Percentiles rank a stretch among this genome's conserved stretches.
These are phyloP conservation scores for Saccharomycopsis fibuligera DNA, from an alignment of 805 yeast species.

Conservation along the genomic window DNA sequence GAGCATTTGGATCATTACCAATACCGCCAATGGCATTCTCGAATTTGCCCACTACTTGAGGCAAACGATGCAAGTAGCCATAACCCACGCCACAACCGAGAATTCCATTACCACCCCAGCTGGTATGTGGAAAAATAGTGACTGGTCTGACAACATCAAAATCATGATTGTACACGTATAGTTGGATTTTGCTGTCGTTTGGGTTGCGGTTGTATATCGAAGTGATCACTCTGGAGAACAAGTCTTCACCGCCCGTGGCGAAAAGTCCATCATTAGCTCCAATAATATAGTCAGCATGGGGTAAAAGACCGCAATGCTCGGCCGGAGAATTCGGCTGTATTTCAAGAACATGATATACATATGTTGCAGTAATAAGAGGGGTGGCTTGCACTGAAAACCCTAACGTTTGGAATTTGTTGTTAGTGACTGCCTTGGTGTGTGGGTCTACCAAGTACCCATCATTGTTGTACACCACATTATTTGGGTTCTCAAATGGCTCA, in stretches of 20 bases:
- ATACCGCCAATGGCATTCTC: slow-evolving; percentile 28
- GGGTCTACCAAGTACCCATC: slow-evolving; percentile 24
- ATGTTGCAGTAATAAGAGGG: slow-evolving; percentile 67
- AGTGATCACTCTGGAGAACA: slow-evolving; percentile 60
- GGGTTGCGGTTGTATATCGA: slow-evolving; percentile 38
- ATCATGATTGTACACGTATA: slow-evolving; percentile 83
- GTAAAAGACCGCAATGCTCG: slow-evolving; percentile 70
- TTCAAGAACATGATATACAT: slow-evolving; percentile 79
- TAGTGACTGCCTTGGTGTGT: slow-evolving; percentile 24
- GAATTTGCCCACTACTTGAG: slow-evolving; percentile 44
- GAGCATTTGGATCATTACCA: no score
- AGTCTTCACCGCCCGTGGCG: slow-evolving; percentile 81
- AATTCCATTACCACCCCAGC: slow-evolving; percentile 79
- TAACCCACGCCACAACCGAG: slow-evolving; percentile 95
- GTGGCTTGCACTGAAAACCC: slow-evolving; percentile 75
- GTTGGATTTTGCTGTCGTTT: slow-evolving; percentile 37
- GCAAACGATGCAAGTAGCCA: slow-evolving; percentile 82
- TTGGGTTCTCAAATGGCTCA: slow-evolving; percentile 19
- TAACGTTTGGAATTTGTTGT: slow-evolving; percentile 39
- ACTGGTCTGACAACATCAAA: slow-evolving; percentile 83
- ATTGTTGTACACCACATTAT: slow-evolving; percentile 23
- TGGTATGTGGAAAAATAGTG: slow-evolving; percentile 62
- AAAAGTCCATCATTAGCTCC: slow-evolving; percentile 84
- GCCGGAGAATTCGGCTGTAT: slow-evolving; percentile 79
- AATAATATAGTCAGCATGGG: slow-evolving; percentile 81